Evolutionary conservation across 352 stramenopile genomes (phyloP).

Genomic region (Bremia lactucae): DNA sequence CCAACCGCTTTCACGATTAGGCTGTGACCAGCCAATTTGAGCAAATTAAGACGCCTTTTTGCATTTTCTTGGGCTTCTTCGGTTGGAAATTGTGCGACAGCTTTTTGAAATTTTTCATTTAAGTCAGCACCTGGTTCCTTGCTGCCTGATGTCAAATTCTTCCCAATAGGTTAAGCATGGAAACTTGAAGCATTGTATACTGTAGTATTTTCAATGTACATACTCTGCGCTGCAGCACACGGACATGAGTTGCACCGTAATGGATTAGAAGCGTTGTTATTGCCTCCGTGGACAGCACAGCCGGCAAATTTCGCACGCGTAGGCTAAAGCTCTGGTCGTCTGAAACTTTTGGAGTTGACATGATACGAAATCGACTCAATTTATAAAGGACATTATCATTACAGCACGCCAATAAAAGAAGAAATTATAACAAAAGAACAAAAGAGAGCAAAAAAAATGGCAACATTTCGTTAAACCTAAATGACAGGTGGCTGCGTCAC

Average conservation of each 20-base stretch:
- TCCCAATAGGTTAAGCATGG: slow-evolving; percentile 1
- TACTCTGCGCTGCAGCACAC: slow-evolving; percentile 29
- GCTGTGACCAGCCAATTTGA: slow-evolving; percentile 47
- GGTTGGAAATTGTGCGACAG: slow-evolving; percentile 36
- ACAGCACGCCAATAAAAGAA: too few species aligned
- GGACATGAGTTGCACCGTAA: slow-evolving; percentile 42
- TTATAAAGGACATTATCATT: too few species aligned
- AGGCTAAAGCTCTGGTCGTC: slow-evolving; percentile 21
- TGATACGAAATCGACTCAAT: slow-evolving; percentile 1
- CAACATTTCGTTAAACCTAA: not conserved
- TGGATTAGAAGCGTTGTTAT: slow-evolving; percentile 47
- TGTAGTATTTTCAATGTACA: not conserved
- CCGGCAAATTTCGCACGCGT: slow-evolving; percentile 50
- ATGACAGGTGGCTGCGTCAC: slow-evolving; percentile 3
- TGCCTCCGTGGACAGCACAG: slow-evolving; percentile 39
- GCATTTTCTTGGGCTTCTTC: slow-evolving; percentile 25
- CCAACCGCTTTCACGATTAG: slow-evolving; percentile 27
- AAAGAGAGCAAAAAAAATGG: slow-evolving; percentile 5
- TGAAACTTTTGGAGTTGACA: not conserved
- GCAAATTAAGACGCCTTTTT: slow-evolving; percentile 25
- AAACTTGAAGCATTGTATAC: slow-evolving; percentile 2
- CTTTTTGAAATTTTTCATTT: slow-evolving; percentile 22
- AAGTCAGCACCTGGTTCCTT: slow-evolving; percentile 19
- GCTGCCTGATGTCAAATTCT: slow-evolving; percentile 19
- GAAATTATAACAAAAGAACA: too few species aligned